A percentile compares a stretch with the other conserved stretches of the same genome.
phyloP scores from a whole-genome alignment of 805 yeast genomes.

The Ogataea henricii region DNA sequence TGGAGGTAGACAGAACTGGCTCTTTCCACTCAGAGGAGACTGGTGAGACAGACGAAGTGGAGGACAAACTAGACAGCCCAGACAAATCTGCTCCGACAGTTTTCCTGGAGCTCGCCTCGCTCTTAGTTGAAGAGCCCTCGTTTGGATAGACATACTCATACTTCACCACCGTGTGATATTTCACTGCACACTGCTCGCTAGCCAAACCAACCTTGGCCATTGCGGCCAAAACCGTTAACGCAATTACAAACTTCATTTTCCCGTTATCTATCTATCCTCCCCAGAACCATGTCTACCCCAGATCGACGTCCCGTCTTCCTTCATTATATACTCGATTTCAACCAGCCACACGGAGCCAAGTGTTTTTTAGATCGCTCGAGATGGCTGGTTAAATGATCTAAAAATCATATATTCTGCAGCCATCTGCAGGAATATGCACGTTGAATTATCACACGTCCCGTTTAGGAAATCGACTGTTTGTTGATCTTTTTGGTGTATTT shows the following conservation, averaged over 20 bases:
- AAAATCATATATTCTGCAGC: neutral
- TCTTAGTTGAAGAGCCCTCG: neutral
- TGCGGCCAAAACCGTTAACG: slow-evolving; percentile 4
- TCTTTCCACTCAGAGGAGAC: neutral
- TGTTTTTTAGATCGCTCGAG: neutral
- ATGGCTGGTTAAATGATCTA: slow-evolving; percentile 7
- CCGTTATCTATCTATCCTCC: neutral
- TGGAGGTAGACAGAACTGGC: too few species aligned
- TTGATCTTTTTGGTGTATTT: too few species aligned
- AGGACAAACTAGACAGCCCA: neutral
- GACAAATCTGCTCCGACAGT: too few species aligned
- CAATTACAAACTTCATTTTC: slow-evolving; percentile 3
- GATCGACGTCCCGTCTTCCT: neutral
- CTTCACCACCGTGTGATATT: slow-evolving; percentile 20
- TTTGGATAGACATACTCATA: slow-evolving; percentile 20
- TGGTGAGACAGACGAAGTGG: neutral
- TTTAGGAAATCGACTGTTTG: neutral
- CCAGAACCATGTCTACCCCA: neutral
- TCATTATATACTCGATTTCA: slow-evolving; percentile 4
- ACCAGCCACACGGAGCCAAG: slow-evolving; percentile 7
- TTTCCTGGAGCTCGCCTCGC: neutral
- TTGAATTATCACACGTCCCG: neutral
- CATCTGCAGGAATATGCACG: neutral
- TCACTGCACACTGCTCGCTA: slow-evolving; percentile 16
- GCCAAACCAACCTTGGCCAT: slow-evolving; percentile 3